Evolutionary conservation across 257 asterid species (phyloP).

Genomic region (Solanum tarijense): DNA sequence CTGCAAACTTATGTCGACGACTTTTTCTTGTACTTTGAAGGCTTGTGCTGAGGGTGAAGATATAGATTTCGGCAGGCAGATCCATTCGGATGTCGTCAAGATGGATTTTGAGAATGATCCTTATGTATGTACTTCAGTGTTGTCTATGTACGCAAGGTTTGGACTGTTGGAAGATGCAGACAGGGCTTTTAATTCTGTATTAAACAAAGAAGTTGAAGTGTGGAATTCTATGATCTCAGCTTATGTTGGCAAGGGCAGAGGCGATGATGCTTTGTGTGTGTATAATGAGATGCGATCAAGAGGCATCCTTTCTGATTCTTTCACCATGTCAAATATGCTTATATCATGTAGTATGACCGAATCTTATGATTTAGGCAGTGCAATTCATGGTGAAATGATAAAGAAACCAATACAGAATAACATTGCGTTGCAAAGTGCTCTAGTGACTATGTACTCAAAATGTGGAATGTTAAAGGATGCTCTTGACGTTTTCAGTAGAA

Average conservation of each 20-base stretch:
- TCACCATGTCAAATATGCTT: conserved; percentile 54
- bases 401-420: conserved; percentile 50
- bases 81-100: conserved; percentile 69
- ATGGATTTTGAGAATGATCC: conserved; percentile 49
- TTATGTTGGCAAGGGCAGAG: conserved; percentile 38
- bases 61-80: conserved; percentile 38
- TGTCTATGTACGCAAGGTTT: conserved; percentile 61
- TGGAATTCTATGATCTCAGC: conserved; percentile 92
- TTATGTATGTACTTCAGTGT: conserved; percentile 59
- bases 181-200: conserved; percentile 26
- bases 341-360: conserved; percentile 41
- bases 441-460: conserved; percentile 79
- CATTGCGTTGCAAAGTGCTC: conserved; percentile 53
- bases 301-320: conserved; percentile 49
- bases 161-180: conserved; percentile 42
- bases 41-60: conserved; percentile 57
- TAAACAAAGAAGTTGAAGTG: conserved; percentile 38
- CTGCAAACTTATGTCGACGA: conserved; percentile 43
- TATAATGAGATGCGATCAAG: conserved; percentile 36
- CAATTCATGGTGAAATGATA: conserved; percentile 49
- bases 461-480: conserved; percentile 40
- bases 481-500: conserved; percentile 33
- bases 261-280: conserved; percentile 38
- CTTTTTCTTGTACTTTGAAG: conserved; percentile 44
- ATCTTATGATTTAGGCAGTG: conserved; percentile 31